Conservation (phyloP, 2,329 filamentous ascomycete species). For the Aureobasidium sp. region DNA sequence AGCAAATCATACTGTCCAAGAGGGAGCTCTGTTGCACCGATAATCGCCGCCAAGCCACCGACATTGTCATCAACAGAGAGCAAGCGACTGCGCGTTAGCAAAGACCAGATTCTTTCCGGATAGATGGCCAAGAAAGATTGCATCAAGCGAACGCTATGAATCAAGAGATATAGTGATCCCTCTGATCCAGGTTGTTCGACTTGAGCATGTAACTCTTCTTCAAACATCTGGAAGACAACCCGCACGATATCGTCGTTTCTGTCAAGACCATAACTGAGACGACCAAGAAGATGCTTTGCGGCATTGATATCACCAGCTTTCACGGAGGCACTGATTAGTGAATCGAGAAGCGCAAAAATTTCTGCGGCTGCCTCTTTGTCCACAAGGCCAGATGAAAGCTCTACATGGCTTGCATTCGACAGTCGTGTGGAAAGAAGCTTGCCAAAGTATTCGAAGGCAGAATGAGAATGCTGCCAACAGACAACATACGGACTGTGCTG, state of each 20-base stretch:
- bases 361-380: constrained; percentile 61
- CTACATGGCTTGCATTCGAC: constrained; percentile 45
- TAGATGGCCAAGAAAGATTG: constrained; percentile 63
- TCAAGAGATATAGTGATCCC: constrained; percentile 59
- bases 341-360: constrained; percentile 65
- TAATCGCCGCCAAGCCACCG: constrained; percentile 68
- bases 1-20: constrained; percentile 72
- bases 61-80: constrained; percentile 69
- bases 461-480: constrained; percentile 69
- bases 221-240: constrained; percentile 78
- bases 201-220: constrained; percentile 52
- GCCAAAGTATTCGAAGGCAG: constrained; percentile 70
- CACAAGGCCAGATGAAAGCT: constrained; percentile 43
- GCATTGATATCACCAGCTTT: constrained; percentile 27
- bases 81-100: constrained; percentile 72
- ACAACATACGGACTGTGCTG: constrained; percentile 70
- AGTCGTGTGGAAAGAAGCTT: constrained; percentile 65
- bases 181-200: constrained; percentile 50
- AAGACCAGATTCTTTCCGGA: constrained; percentile 83
- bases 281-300: constrained; percentile 42
- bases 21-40: constrained; percentile 75
- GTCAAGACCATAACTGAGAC: constrained; percentile 44
- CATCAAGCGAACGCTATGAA: constrained; percentile 75
- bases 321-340: constrained; percentile 49
- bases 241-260: constrained; percentile 66